These are phyloP conservation scores for Pichia manshurica DNA, from an alignment of 805 yeast species.

Conservation along the genomic window DNA sequence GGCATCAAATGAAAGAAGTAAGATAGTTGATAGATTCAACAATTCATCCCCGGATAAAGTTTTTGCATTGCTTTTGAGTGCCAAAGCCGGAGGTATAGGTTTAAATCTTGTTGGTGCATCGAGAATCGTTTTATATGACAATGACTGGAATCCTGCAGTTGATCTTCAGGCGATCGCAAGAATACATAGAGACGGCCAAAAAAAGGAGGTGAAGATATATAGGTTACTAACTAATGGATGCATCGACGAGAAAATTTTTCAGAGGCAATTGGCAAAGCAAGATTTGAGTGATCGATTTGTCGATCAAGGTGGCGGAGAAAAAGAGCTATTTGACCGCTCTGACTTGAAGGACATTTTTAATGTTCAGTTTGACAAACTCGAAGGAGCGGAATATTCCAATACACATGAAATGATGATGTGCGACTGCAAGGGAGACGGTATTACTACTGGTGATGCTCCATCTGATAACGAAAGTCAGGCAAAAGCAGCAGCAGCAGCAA, in stretches of 20 bases:
- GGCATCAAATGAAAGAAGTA: slow-evolving; percentile 57
- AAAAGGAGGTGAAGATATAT: slow-evolving; percentile 69
- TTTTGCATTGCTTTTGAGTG: slow-evolving; percentile 71
- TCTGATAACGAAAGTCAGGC: slow-evolving; percentile 1
- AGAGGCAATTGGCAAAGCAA: slow-evolving; percentile 80
- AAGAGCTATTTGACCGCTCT: slow-evolving; percentile 59
- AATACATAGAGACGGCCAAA: slow-evolving; percentile 91
- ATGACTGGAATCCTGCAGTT: slow-evolving; percentile 95
- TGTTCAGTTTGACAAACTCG: slow-evolving; percentile 25
- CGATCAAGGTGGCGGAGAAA: slow-evolving; percentile 37
- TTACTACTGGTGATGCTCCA: slow-evolving; percentile 14
- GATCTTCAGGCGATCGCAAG: slow-evolving; percentile 96
- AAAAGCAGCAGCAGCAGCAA: slow-evolving; percentile 8
- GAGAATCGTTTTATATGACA: slow-evolving; percentile 75
- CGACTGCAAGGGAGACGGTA: slow-evolving; percentile 53
- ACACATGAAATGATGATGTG: slow-evolving; percentile 77
- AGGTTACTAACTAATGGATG: slow-evolving; percentile 83
- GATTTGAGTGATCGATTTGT: slow-evolving; percentile 72
- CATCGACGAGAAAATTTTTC: slow-evolving; percentile 90
- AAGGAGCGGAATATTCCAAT: slow-evolving; percentile 36
- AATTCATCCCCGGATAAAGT: slow-evolving; percentile 32
- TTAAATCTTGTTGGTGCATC: slow-evolving; percentile 88
- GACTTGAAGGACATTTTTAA: slow-evolving; percentile 76
- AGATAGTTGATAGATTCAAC: slow-evolving; percentile 67
- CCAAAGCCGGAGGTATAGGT: slow-evolving; percentile 94